Percentiles rank a stretch among this genome's conserved stretches.
Evolutionary conservation across 2,329 filamentous ascomycete species (phyloP).

Genomic region (Aspergillus awamori): DNA sequence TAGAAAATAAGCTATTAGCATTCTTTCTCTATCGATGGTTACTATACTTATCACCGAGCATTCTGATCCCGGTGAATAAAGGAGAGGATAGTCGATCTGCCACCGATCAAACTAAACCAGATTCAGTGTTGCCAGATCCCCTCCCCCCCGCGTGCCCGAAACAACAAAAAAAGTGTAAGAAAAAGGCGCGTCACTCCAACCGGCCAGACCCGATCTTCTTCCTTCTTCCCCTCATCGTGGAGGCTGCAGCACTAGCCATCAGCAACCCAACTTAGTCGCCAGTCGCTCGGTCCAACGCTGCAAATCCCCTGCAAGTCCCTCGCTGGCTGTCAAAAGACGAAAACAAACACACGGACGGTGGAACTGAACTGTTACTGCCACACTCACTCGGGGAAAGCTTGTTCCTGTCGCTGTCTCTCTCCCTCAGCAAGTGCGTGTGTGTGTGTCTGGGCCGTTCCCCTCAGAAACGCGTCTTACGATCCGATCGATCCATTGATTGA

Average conservation of each 20-base stretch:
- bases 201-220: too few relatives aligned
- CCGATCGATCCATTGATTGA: background rate
- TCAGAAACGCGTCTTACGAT: slow-evolving; percentile 3
- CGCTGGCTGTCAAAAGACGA: background rate
- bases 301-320: slow-evolving; percentile 1
- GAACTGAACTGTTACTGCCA: background rate
- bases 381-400: background rate
- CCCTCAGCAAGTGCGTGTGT: too few relatives aligned
- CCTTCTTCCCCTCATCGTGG: background rate
- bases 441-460: too few relatives aligned
- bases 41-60: background rate
- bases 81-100: too few relatives aligned
- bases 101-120: too few relatives aligned
- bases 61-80: background rate
- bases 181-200: too few relatives aligned
- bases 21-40: background rate
- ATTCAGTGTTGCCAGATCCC: too few relatives aligned
- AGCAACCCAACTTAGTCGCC: background rate
- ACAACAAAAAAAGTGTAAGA: too few relatives aligned
- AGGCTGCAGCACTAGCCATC: too few relatives aligned
- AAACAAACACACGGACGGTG: background rate
- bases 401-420: background rate
- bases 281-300: background rate
- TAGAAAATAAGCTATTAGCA: background rate
- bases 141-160: too few relatives aligned